Conservation (phyloP, 2,329 filamentous ascomycete genomes). For the Epicoccum nigrum region DNA sequence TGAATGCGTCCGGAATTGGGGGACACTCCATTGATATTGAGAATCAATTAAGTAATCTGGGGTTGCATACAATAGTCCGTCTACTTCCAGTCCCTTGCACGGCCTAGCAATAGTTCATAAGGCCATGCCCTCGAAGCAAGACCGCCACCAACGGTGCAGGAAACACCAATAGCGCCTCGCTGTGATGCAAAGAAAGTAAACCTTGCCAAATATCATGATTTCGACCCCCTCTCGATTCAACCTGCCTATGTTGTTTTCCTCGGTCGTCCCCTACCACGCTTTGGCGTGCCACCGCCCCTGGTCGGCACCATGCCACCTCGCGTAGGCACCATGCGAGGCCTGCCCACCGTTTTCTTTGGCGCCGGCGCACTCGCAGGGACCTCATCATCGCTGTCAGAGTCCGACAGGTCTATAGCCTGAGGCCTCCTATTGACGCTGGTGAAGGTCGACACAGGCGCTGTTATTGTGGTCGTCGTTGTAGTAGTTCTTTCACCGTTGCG, state of each 20-base stretch:
- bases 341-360: constrained; percentile 26
- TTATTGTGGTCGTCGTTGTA: constrained; percentile 22
- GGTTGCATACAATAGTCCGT: too few species aligned
- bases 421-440: constrained; percentile 27
- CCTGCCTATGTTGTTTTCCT: constrained; percentile 26
- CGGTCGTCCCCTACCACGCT: constrained; percentile 34
- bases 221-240: background rate
- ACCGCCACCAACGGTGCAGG: background rate
- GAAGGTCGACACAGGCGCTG: constrained; percentile 22
- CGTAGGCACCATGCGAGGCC: constrained; percentile 23
- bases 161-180: background rate
- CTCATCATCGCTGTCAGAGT: constrained; percentile 41
- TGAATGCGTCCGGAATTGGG: too few species aligned
- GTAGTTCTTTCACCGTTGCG: constrained; percentile 20
- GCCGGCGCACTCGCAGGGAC: constrained; percentile 39
- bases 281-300: constrained; percentile 28
- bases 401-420: constrained; percentile 28
- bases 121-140: too few species aligned
- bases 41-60: too few species aligned
- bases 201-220: background rate
- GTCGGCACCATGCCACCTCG: constrained; percentile 27
- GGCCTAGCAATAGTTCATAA: too few species aligned
- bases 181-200: constrained; percentile 1
- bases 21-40: too few species aligned
- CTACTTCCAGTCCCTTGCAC: too few species aligned